Evolutionary conservation across 2,329 filamentous ascomycete species (phyloP).

Genomic region (Fusarium tuaranense): DNA sequence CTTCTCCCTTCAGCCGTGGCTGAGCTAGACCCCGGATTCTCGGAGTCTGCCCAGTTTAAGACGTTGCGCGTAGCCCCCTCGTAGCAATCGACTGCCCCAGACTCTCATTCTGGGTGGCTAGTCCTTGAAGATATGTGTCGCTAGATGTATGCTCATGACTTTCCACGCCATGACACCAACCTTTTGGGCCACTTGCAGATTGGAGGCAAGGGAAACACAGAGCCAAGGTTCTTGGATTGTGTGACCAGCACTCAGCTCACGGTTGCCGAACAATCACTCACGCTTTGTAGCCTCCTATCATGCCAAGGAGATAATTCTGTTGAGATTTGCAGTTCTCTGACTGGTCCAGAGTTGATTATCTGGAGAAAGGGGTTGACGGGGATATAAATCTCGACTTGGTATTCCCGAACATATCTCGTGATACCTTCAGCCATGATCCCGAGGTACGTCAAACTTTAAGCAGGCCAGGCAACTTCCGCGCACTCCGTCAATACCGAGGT

Average conservation of each 20-base stretch:
- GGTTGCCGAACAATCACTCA: not conserved
- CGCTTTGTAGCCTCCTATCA: not conserved
- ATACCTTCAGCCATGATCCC: not conserved
- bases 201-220: not conserved
- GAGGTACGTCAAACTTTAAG: not conserved
- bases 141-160: not conserved
- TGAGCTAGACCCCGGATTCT: not conserved
- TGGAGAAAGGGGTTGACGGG: not conserved
- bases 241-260: not conserved
- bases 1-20: not conserved
- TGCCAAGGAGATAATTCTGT: not conserved
- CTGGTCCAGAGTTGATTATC: not conserved
- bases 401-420: not conserved
- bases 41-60: not conserved
- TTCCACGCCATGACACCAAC: not conserved
- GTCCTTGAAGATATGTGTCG: not conserved
- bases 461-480: not conserved
- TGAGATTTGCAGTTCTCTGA: not conserved
- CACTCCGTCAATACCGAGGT: not conserved
- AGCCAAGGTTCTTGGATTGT: not conserved
- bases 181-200: not conserved
- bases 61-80: not conserved
- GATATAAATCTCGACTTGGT: not conserved
- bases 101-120: not conserved
- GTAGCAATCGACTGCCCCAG: not conserved